These are phyloP conservation scores for Fusarium aywerte DNA, from an alignment of 2,329 filamentous ascomycete genomes.

Conservation along the genomic window DNA sequence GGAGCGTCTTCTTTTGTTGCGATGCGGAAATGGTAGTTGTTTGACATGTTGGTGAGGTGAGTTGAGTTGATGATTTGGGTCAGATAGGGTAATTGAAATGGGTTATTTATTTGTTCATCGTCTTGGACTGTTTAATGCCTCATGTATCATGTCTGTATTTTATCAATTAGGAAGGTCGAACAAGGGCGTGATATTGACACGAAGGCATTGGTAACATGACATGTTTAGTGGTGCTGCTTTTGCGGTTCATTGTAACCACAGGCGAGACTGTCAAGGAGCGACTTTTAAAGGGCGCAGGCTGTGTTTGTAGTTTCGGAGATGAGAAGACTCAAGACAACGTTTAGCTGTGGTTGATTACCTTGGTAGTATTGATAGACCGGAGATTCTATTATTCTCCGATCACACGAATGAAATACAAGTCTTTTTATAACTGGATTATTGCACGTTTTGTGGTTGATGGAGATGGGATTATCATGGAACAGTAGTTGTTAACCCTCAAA, in stretches of 20 bases:
- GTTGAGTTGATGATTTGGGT: neutral
- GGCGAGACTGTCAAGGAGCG: neutral
- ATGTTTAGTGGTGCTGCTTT: neutral
- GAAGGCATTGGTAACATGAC: slow-evolving; percentile 1
- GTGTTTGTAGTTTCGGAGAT: neutral
- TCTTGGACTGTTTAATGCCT: slow-evolving; percentile 16
- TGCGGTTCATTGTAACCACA: neutral
- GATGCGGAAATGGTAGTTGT: slow-evolving; percentile 50
- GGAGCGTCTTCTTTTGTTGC: slow-evolving; percentile 52
- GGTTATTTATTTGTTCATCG: neutral
- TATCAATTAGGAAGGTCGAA: slow-evolving; percentile 18
- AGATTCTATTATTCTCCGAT: neutral
- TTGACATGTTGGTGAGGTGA: neutral
- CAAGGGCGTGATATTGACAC: slow-evolving; percentile 19
- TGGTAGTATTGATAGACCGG: no score
- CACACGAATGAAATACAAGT: neutral
- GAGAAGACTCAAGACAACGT: neutral
- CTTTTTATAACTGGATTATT: neutral
- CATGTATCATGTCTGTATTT: neutral
- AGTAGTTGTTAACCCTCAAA: neutral
- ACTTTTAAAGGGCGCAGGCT: slow-evolving; percentile 10
- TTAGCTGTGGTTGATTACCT: neutral
- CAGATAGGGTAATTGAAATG: no score
- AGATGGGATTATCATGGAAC: neutral
- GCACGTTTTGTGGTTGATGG: neutral